Base-by-base conservation (phyloP, 2,329 filamentous ascomycete genomes). In the Akanthomyces lecanii region DNA sequence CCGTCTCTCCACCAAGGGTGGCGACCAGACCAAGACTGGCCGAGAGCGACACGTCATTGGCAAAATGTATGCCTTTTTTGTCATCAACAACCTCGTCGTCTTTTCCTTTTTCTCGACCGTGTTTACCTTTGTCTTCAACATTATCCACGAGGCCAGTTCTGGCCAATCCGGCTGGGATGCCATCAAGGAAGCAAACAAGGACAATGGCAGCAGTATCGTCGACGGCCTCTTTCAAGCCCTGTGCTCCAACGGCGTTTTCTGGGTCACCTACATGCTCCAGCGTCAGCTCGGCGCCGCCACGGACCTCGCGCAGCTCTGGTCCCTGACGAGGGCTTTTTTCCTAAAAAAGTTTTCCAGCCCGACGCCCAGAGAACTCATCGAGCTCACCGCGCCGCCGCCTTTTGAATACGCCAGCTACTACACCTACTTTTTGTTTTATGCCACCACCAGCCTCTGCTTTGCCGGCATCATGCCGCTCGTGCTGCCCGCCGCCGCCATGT, bases 321-420 rank as follows among this genome's bases (percentile, higher is more conserved):
- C 89, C 11, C 79, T 99, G 60, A 80, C 89, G n/a, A 90, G 89
- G 81, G 89, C 91, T 65, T 97, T 92, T 71, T 90, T 95, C 73
- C 85, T 89, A 65, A 89, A 92, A 72, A 94, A 89, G 62, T 95
- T 97, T 70, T 84, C 91, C 30, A 89, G 86, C 65, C 94, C 94
- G 3, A 98, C 95, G 2, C 95, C 95, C 5, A 85, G 95, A 68
- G 89, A 97, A 74, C 81, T 95, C 68, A 98, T 98, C 68, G 91
- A 97, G 74, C 85, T 95, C 71, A 97, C 93, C 0, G 95, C 95
- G 4, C 95, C 95, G 1, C 93, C 91, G 2, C 82, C 91, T 0
- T 97, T 99, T 73, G 93, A 98, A 69, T 98, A 97, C 71, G 92
- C 95, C 64, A 92, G 87, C 69, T 98, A 98, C 78, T 99, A 97